These are phyloP conservation scores for Dendrobium catenatum DNA, from an alignment of 106 monocot species.

Conservation along the genomic window DNA sequence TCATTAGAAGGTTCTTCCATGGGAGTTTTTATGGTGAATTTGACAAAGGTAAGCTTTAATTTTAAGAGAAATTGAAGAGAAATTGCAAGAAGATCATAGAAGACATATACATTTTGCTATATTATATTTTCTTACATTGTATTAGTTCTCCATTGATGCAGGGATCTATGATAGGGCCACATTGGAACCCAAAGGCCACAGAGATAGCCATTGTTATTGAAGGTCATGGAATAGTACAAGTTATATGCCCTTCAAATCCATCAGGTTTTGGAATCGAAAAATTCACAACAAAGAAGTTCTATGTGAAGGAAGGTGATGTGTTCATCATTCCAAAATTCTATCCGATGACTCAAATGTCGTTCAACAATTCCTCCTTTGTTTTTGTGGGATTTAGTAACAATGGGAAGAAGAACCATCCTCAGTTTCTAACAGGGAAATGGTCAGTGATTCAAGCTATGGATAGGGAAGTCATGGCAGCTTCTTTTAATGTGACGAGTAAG, in stretches of 20 bases:
- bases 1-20: constrained; percentile 39
- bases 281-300: constrained; percentile 29
- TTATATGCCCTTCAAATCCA: constrained; percentile 30
- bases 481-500: constrained; percentile 25
- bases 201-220: constrained; percentile 61
- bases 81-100: too few relatives aligned
- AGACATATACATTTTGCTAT: too few relatives aligned
- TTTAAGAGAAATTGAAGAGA: too few relatives aligned
- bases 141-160: constrained; percentile 14
- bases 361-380: constrained; percentile 55
- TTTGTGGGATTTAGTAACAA: constrained; percentile 62
- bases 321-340: constrained; percentile 66
- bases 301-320: constrained; percentile 63
- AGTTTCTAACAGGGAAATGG: constrained; percentile 50
- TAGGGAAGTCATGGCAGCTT: constrained; percentile 33
- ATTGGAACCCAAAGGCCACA: constrained; percentile 75
- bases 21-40: constrained; percentile 80
- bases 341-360: constrained; percentile 75
- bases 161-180: constrained; percentile 88
- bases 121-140: background rate
- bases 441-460: constrained; percentile 38
- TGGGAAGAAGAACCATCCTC: constrained; percentile 43
- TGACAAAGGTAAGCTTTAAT: constrained; percentile 43
- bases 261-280: background rate
- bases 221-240: constrained; percentile 71